phyloP scores from a whole-genome alignment of 2,329 filamentous ascomycete species.

The Beauveria scarabaeidicola region DNA sequence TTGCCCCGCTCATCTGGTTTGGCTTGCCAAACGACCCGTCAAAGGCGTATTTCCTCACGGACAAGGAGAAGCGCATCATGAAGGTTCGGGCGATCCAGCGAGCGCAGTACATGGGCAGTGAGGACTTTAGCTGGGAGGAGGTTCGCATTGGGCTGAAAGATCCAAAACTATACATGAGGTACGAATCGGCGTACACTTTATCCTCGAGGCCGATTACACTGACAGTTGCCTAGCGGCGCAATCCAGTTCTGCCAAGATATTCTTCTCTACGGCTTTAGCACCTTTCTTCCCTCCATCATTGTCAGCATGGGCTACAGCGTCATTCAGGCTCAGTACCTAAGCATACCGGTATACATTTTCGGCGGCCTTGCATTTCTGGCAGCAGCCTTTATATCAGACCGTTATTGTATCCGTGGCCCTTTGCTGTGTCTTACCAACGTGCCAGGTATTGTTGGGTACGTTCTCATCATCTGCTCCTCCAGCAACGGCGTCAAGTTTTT shows the following conservation, averaged over 20 bases:
- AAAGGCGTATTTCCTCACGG: constrained; percentile 39
- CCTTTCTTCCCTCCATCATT: constrained; percentile 49
- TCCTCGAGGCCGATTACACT: neutral
- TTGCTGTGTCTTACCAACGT: constrained; percentile 50
- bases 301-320: constrained; percentile 41
- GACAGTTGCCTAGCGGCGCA: constrained; percentile 18
- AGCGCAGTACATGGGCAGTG: constrained; percentile 38
- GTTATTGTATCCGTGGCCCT: constrained; percentile 23
- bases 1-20: constrained; percentile 36
- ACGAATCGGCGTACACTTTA: constrained; percentile 11
- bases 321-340: constrained; percentile 44
- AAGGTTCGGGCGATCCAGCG: constrained; percentile 34
- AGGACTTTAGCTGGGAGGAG: constrained; percentile 42
- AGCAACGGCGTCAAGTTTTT: constrained; percentile 42
- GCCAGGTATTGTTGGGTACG: constrained; percentile 40
- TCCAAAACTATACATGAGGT: constrained; percentile 42
- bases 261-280: constrained; percentile 48
- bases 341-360: constrained; percentile 47
- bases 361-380: constrained; percentile 37
- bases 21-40: constrained; percentile 37
- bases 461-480: constrained; percentile 38
- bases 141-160: constrained; percentile 38
- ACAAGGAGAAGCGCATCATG: constrained; percentile 43
- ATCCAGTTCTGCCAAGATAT: constrained; percentile 46
- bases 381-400: constrained; percentile 39